Evolutionary conservation across 768 basidiomycete species (phyloP).

Genomic region (Calocera cornea): DNA sequence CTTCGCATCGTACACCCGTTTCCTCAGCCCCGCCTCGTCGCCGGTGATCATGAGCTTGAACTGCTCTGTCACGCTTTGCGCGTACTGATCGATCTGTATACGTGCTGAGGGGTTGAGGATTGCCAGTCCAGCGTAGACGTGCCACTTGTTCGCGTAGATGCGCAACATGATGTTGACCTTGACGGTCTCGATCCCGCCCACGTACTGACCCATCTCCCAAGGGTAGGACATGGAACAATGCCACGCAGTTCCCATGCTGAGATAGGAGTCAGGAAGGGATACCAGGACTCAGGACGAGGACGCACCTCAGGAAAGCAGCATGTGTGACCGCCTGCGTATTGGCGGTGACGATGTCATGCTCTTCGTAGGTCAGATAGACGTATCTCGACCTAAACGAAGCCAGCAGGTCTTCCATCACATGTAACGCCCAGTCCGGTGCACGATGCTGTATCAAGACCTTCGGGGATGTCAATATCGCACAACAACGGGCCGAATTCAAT

Average conservation of each 20-base stretch:
- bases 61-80: conserved; percentile 69
- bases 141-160: conserved; percentile 96
- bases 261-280: neutral
- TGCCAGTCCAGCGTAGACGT: conserved; percentile 97
- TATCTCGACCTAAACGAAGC: conserved; percentile 67
- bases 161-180: conserved; percentile 95
- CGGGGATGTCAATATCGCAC: neutral
- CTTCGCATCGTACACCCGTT: conserved; percentile 60
- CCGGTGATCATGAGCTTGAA: conserved; percentile 86
- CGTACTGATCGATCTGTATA: conserved; percentile 81
- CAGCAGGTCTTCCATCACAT: conserved; percentile 70
- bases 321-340: conserved; percentile 98
- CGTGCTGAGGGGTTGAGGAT: conserved; percentile 88
- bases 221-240: conserved; percentile 61
- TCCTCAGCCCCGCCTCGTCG: conserved; percentile 41
- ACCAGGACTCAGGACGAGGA: neutral
- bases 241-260: conserved; percentile 98
- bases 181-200: conserved; percentile 93
- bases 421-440: conserved; percentile 55
- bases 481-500: neutral
- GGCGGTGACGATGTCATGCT: conserved; percentile 91
- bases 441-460: conserved; percentile 85
- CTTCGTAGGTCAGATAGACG: conserved; percentile 89
- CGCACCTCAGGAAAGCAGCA: conserved; percentile 86
- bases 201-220: conserved; percentile 87